A percentile compares a stretch with the other conserved stretches of the same genome.
phyloP scores from a whole-genome alignment of 257 asterid genomes.

The Jasminum sambac region DNA sequence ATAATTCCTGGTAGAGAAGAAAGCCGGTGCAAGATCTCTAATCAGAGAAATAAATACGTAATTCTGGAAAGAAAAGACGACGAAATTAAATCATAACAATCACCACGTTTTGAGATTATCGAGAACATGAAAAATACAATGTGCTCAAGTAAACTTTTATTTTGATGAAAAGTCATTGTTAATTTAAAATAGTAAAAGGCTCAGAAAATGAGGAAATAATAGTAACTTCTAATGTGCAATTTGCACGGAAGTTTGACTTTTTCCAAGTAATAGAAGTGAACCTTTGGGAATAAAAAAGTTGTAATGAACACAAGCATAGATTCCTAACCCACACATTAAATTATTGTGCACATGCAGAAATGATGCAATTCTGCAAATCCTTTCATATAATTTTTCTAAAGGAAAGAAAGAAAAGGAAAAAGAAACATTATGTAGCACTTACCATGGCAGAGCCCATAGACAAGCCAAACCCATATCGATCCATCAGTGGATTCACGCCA shows the following conservation, averaged over 20 bases:
- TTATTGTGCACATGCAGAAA: neutral
- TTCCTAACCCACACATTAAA: neutral
- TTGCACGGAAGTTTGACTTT: too few relatives aligned
- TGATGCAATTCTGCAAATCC: neutral
- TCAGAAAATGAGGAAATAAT: too few relatives aligned
- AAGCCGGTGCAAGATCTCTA: neutral
- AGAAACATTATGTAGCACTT: conserved; percentile 20
- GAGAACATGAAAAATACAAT: neutral
- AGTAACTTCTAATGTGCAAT: too few relatives aligned
- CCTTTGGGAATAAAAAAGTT: too few relatives aligned
- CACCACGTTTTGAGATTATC: neutral
- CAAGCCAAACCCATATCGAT: conserved; percentile 63
- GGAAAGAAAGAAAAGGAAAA: neutral
- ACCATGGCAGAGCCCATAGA: conserved; percentile 80
- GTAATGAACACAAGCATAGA: neutral
- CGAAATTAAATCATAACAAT: neutral
- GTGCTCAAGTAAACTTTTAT: too few relatives aligned
- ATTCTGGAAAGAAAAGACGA: neutral
- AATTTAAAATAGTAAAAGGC: too few relatives aligned
- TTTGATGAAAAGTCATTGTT: too few relatives aligned
- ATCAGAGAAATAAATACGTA: conserved; percentile 14
- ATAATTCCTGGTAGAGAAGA: neutral
- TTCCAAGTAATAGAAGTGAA: too few relatives aligned
- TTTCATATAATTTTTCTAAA: neutral
- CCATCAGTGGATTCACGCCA: conserved; percentile 76